Conservation (phyloP, 1,284 basidiomycete species). For the Veloboletus limbatus region DNA sequence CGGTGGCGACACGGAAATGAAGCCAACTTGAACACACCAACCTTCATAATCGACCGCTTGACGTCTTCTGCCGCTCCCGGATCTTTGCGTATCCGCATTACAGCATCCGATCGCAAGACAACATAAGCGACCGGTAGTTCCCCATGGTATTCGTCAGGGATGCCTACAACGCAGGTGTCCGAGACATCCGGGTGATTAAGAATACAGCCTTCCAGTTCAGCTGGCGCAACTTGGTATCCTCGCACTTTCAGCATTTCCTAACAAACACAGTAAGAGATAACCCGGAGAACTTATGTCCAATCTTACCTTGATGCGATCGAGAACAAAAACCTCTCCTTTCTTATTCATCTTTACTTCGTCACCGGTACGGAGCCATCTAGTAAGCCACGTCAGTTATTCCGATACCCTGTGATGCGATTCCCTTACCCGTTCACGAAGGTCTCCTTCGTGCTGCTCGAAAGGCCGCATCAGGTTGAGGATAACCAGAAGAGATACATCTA, state of each 20-base stretch:
- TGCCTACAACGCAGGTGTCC: constrained; percentile 66
- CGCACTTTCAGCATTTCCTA: constrained; percentile 64
- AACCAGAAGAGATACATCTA: constrained; percentile 14
- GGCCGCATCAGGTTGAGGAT: background rate
- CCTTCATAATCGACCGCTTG: constrained; percentile 43
- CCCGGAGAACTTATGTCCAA: background rate
- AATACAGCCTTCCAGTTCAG: constrained; percentile 73
- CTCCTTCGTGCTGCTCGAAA: constrained; percentile 44
- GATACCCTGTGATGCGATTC: background rate
- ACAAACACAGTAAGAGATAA: background rate
- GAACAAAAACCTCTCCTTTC: constrained; percentile 58
- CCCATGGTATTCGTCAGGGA: constrained; percentile 76
- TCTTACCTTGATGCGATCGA: constrained; percentile 66
- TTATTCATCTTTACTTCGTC: constrained; percentile 62
- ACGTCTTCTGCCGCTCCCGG: constrained; percentile 38
- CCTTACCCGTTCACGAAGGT: constrained; percentile 52
- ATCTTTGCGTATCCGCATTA: constrained; percentile 36
- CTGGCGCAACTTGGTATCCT: constrained; percentile 64
- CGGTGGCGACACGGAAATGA: background rate
- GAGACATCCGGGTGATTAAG: constrained; percentile 58
- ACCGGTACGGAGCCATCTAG: constrained; percentile 68
- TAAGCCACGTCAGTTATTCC: constrained; percentile 29
- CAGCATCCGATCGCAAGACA: constrained; percentile 48
- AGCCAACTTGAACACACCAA: constrained; percentile 19
- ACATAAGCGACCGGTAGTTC: constrained; percentile 76